Percentiles rank a stretch among this genome's conserved stretches.
phyloP scores from a whole-genome alignment of 2,329 filamentous ascomycete genomes.

The Botrytis porri region DNA sequence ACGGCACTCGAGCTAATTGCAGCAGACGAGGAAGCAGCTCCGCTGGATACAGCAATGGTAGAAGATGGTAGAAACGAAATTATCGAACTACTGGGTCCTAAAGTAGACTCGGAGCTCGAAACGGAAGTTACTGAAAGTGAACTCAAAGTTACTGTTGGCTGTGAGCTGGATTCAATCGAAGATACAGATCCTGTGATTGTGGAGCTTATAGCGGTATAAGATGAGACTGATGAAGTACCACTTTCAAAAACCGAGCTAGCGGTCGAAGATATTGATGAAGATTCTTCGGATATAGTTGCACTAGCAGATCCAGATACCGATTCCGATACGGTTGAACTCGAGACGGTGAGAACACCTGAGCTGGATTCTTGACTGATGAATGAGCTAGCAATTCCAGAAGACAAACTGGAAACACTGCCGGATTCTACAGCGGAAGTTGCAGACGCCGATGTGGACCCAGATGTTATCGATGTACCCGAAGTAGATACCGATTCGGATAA shows the following conservation, averaged over 20 bases:
- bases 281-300: neutral
- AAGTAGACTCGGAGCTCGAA: neutral
- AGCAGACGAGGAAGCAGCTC: neutral
- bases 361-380: neutral
- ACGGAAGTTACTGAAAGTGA: neutral
- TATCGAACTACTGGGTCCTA: neutral
- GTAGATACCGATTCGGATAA: neutral
- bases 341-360: neutral
- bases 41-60: neutral
- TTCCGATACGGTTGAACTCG: neutral
- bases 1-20: neutral
- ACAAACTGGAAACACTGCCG: neutral
- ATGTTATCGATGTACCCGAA: neutral
- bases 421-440: neutral
- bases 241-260: neutral
- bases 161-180: neutral
- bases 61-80: neutral
- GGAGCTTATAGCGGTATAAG: neutral
- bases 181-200: neutral
- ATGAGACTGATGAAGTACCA: neutral
- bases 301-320: neutral
- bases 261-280: neutral
- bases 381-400: neutral
- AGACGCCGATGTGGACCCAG: neutral
- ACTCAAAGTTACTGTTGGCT: slow-evolving; percentile 1